phyloP scores from a whole-genome alignment of 495 filamentous ascomycete genomes.

The Neurospora tetraspora region DNA sequence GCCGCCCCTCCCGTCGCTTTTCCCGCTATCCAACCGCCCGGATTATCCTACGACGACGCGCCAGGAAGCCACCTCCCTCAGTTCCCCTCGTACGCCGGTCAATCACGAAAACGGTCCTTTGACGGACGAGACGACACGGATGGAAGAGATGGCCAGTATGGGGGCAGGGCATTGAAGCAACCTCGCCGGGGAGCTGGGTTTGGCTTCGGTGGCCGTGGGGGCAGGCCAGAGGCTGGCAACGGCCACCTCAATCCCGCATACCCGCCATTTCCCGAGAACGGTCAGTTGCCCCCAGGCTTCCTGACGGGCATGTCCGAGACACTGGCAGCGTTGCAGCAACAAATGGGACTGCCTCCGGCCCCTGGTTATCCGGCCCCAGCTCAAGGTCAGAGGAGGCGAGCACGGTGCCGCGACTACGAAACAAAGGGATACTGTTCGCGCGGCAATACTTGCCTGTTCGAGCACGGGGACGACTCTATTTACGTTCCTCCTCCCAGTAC shows the following conservation, averaged over 20 bases:
- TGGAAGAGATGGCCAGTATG: constrained; percentile 16
- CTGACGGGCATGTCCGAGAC: neutral
- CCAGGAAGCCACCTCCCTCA: constrained; percentile 1
- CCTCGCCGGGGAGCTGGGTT: constrained; percentile 51
- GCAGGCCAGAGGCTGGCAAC: constrained; percentile 26
- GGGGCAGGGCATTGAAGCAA: constrained; percentile 58
- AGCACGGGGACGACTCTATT: constrained; percentile 49
- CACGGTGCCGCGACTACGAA: constrained; percentile 80
- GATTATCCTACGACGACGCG: constrained; percentile 18
- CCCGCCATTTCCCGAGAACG: neutral
- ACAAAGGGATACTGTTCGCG: constrained; percentile 75
- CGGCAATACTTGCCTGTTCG: constrained; percentile 62
- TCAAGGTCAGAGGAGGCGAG: constrained; percentile 22
- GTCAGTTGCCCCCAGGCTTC: neutral
- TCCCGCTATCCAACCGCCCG: constrained; percentile 2
- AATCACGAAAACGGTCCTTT: constrained; percentile 18
- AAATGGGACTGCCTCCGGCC: neutral
- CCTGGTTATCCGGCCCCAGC: constrained; percentile 43
- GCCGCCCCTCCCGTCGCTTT: constrained; percentile 10
- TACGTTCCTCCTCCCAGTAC: constrained; percentile 3
- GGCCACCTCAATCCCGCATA: neutral
- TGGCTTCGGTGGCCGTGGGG: constrained; percentile 44
- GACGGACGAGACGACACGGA: constrained; percentile 30
- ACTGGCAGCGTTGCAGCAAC: neutral
- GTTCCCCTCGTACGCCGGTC: constrained; percentile 5